Evolutionary conservation across 1,284 basidiomycete genomes (phyloP), one percentile per base, ranked within the genome.

Genomic region (Naganishia cerealis): DNA sequence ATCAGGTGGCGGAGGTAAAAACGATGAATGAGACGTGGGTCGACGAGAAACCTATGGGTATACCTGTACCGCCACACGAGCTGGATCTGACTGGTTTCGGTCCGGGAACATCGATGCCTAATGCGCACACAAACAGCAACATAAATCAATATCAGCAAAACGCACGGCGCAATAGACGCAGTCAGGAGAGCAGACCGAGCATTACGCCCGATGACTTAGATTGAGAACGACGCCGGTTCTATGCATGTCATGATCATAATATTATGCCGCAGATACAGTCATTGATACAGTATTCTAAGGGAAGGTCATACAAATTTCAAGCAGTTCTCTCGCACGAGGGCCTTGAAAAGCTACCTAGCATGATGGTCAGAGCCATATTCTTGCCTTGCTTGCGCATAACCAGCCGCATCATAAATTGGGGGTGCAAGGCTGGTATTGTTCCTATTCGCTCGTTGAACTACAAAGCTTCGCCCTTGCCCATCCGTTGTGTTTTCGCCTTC

Each of bases 361-460:
- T 39, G 10, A 24, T 40, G 21, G 2, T 57, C 40, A 24, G 39
- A 40, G 56, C 24, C 40, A 12, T 57, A 21, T 12, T 6, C 24
- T 26, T 24, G 39, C 24, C 39, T 33, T 38, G 18, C 55, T 36
- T n/a, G 15, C 38, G 55, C 24, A 29, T 57, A 57, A 3, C 10
- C 12, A 40, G 26, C 43, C 42, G 42, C 3, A 12, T 50, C 43
- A 10, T 24, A 15, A 36, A 21, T 24, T 6, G 50, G 50, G 2
- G 50, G 61, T 9, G 50, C 61, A 10, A 42, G 61, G 29, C 36
- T 53, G 15, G n/a, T 24, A 21, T 40, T 63, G 26, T 40, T 63
- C 39, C 53, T 39, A 39, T 63, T 53, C 2, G 61, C 61, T 15
- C 67, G 67, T n/a, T 68, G 54, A 1, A 68, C 67, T 7, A 68